phyloP scores from a whole-genome alignment of 2,329 filamentous ascomycete genomes.

The Stromatinia cepivora region DNA sequence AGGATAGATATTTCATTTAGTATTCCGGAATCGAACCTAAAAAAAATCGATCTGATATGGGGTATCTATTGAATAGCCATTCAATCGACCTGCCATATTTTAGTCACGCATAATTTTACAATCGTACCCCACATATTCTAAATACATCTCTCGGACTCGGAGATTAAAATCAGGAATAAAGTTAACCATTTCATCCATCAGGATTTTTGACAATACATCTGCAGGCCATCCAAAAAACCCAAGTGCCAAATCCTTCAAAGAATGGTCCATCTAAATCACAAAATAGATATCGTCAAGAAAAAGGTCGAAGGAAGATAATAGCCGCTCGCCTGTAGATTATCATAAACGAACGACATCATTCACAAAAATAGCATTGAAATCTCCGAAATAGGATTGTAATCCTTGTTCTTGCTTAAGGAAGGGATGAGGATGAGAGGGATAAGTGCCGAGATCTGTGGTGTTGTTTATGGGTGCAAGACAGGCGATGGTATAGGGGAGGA shows the following conservation, averaged over 20 bases:
- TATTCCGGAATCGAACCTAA: too few species aligned
- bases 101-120: background rate
- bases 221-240: background rate
- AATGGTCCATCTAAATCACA: background rate
- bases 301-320: background rate
- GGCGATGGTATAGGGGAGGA: background rate
- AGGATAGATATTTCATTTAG: background rate
- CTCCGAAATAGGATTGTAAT: background rate
- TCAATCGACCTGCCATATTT: background rate
- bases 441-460: constrained; percentile 1
- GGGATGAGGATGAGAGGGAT: background rate
- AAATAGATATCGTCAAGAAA: background rate
- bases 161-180: background rate
- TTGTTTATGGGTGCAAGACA: background rate
- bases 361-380: background rate
- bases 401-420: background rate
- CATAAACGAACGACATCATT: background rate
- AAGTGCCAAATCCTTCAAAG: background rate
- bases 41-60: background rate
- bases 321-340: background rate
- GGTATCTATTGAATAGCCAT: background rate
- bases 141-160: constrained; percentile 8
- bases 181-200: background rate
- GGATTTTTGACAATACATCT: background rate
- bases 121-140: background rate